These are phyloP conservation scores for Tilletia setariae DNA, from an alignment of 1,284 basidiomycete genomes.

Conservation along the genomic window DNA sequence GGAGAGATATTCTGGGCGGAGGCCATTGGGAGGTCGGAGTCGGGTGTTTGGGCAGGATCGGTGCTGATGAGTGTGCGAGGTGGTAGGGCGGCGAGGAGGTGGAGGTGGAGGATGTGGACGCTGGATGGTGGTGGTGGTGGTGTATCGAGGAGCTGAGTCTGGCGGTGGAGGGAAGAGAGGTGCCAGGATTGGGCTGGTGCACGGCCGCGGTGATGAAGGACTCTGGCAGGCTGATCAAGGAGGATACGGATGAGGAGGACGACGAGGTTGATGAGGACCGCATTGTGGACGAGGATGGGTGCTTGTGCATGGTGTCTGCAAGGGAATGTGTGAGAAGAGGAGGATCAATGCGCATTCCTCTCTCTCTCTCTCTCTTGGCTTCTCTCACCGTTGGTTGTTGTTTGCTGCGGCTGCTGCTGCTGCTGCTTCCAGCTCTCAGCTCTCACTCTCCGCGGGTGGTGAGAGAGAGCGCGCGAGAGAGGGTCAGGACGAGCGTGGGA, in stretches of 20 bases:
- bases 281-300: conserved; percentile 4
- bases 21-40: conserved; percentile 14
- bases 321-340: no score
- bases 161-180: not conserved
- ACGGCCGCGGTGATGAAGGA: conserved; percentile 11
- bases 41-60: not conserved
- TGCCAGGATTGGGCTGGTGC: not conserved
- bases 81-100: not conserved
- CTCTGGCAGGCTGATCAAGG: not conserved
- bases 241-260: not conserved
- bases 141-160: not conserved
- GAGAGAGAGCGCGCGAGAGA: no score
- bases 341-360: no score
- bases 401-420: no score
- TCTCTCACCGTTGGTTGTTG: no score
- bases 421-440: no score
- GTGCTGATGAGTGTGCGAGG: conserved; percentile 8
- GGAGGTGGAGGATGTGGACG: not conserved
- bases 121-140: not conserved
- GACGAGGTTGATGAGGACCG: not conserved
- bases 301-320: no score
- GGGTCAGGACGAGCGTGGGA: no score
- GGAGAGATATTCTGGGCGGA: not conserved
- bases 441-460: no score
- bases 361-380: no score